Evolutionary conservation across 352 stramenopile genomes (phyloP).

Genomic region (Aphanomyces cochlioides): DNA sequence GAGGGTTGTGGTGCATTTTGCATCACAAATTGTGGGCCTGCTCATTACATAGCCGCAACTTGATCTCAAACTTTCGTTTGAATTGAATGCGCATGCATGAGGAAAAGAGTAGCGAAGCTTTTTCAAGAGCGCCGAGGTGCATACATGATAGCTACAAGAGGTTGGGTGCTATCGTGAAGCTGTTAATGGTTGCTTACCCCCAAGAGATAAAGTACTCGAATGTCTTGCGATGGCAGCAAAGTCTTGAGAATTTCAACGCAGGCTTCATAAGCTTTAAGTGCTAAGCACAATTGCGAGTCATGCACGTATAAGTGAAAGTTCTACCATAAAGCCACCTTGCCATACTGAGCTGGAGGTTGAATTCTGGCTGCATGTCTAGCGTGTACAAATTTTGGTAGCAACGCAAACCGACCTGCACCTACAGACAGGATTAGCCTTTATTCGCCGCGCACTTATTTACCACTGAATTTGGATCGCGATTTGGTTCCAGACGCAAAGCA

Average conservation of each 20-base stretch:
- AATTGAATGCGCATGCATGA: neutral
- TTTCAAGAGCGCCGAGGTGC: constrained; percentile 1
- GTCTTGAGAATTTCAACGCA: neutral
- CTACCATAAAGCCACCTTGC: constrained; percentile 74
- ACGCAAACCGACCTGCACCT: constrained; percentile 38
- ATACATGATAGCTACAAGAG: neutral
- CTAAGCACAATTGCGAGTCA: neutral
- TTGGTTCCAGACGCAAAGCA: neutral
- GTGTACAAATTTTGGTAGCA: constrained; percentile 54
- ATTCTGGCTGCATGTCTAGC: constrained; percentile 42
- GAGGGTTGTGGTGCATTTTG: too few species aligned
- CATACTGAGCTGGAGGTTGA: constrained; percentile 42
- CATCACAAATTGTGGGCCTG: too few species aligned
- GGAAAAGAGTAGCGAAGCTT: constrained; percentile 9
- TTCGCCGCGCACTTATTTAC: too few species aligned
- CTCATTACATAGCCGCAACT: neutral
- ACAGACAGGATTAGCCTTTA: neutral
- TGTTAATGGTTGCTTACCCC: neutral
- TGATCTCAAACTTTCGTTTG: constrained; percentile 5
- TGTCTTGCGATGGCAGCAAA: neutral
- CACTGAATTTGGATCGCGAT: too few species aligned
- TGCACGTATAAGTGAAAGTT: neutral
- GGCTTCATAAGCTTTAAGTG: constrained; percentile 2
- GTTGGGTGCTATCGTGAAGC: neutral
- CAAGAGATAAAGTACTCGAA: constrained; percentile 9